Conservation (phyloP, 2,329 filamentous ascomycete genomes). For the Fusarium phyllophilum region DNA sequence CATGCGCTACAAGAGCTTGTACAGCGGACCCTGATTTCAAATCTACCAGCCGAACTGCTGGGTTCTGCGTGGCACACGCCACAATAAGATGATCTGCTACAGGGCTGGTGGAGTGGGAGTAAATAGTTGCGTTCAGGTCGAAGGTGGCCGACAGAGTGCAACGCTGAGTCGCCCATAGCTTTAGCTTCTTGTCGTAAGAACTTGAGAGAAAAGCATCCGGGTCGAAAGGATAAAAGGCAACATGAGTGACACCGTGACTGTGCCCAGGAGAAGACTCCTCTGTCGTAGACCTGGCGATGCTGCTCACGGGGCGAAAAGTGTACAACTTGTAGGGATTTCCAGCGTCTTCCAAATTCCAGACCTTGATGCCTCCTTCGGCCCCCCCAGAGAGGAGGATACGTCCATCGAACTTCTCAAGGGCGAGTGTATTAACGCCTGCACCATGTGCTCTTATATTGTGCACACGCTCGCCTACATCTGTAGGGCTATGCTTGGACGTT, state of each 20-base stretch:
- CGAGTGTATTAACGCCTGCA: conserved; percentile 81
- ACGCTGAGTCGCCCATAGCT: conserved; percentile 76
- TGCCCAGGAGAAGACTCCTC: conserved; percentile 55
- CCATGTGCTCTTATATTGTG: conserved; percentile 72
- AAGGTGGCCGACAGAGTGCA: conserved; percentile 73
- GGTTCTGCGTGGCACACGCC: conserved; percentile 88
- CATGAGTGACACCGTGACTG: conserved; percentile 77
- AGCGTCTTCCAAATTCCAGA: conserved; percentile 85
- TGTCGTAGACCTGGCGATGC: conserved; percentile 56
- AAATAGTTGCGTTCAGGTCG: conserved; percentile 73
- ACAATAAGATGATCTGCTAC: conserved; percentile 80
- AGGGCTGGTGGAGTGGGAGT: conserved; percentile 81
- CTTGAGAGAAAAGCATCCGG: conserved; percentile 78
- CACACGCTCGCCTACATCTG: conserved; percentile 43
- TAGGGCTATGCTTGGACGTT: conserved; percentile 17
- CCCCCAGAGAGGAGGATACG: conserved; percentile 83
- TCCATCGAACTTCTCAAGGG: conserved; percentile 84
- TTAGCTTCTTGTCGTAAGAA: conserved; percentile 81
- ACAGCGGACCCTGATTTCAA: conserved; percentile 80
- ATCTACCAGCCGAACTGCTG: conserved; percentile 85
- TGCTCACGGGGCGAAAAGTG: conserved; percentile 65
- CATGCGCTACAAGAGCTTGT: conserved; percentile 76
- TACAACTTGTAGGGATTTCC: conserved; percentile 56
- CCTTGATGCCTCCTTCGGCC: conserved; percentile 81
- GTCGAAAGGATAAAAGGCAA: conserved; percentile 84